Percentiles rank a stretch among this genome's conserved stretches.
phyloP scores from a whole-genome alignment of 176 grass and related monocot species.

The Lolium multiflorum region DNA sequence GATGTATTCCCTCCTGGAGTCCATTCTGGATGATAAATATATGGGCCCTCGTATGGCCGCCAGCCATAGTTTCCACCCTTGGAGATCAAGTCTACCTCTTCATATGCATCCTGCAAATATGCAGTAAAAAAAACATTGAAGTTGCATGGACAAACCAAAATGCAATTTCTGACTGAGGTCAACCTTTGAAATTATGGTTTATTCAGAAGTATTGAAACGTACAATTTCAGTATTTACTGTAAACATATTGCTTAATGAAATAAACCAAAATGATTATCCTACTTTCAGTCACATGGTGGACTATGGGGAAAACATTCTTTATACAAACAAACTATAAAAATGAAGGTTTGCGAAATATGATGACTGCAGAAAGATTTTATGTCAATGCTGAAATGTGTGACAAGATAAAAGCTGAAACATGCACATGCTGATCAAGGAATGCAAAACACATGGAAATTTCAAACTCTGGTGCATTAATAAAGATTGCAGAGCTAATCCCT shows the following conservation, averaged over 20 bases:
- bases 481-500: neutral
- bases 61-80: slow-evolving; percentile 93
- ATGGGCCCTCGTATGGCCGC: slow-evolving; percentile 74
- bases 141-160: neutral
- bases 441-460: neutral
- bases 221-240: neutral
- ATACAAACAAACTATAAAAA: neutral
- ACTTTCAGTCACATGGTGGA: neutral
- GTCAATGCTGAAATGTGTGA: neutral
- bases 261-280: neutral
- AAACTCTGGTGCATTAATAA: neutral
- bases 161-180: neutral
- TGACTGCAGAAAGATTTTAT: neutral
- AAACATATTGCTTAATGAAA: neutral
- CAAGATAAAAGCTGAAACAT: slow-evolving; percentile 1
- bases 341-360: neutral
- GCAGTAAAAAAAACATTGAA: neutral
- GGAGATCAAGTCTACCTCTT: slow-evolving; percentile 72
- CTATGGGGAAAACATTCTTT: neutral
- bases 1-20: slow-evolving; percentile 75
- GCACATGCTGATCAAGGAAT: neutral
- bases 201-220: neutral
- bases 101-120: slow-evolving; percentile 55
- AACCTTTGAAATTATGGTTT: slow-evolving; percentile 6
- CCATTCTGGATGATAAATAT: slow-evolving; percentile 54